A percentile compares a stretch with the other conserved stretches of the same genome.
These are phyloP conservation scores for Crithidia expoeki DNA, from an alignment of 208 protist genomes.

Conservation along the genomic window DNA sequence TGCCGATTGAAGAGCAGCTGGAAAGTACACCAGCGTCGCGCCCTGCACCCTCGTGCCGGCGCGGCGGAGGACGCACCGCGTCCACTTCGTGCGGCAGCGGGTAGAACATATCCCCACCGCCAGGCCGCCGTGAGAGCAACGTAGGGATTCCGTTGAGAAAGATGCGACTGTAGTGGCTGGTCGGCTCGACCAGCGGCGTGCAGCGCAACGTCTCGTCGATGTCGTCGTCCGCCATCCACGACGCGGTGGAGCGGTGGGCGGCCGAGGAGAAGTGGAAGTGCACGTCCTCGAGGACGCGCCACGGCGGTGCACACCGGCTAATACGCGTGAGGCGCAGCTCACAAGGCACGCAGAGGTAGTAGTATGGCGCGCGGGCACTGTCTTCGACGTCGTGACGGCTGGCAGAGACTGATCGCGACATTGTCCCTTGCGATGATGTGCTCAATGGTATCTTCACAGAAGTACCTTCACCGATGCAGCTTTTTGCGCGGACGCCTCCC, in stretches of 20 bases:
- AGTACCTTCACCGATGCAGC: not conserved
- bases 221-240: slow-evolving; percentile 76
- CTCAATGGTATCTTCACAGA: not conserved
- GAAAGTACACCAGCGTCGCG: not conserved
- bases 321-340: slow-evolving; percentile 66
- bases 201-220: slow-evolving; percentile 67
- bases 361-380: slow-evolving; percentile 61
- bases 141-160: slow-evolving; percentile 82
- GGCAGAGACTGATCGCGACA: not conserved
- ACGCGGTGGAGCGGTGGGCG: slow-evolving; percentile 63
- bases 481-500: not conserved
- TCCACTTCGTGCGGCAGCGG: slow-evolving; percentile 71
- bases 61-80: slow-evolving; percentile 12
- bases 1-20: not conserved
- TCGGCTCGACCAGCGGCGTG: slow-evolving; percentile 30
- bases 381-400: not conserved
- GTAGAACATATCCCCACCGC: slow-evolving; percentile 89
- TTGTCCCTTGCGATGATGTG: not conserved
- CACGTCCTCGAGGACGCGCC: slow-evolving; percentile 74
- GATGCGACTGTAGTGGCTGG: slow-evolving; percentile 56
- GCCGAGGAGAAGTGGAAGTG: slow-evolving; percentile 88
- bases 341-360: slow-evolving; percentile 88
- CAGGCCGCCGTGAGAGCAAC: slow-evolving; percentile 69
- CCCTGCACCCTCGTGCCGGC: not conserved
- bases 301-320: slow-evolving; percentile 37